Evolutionary conservation across 768 basidiomycete species (phyloP).

Genomic region (Leccinum subtestaceum): DNA sequence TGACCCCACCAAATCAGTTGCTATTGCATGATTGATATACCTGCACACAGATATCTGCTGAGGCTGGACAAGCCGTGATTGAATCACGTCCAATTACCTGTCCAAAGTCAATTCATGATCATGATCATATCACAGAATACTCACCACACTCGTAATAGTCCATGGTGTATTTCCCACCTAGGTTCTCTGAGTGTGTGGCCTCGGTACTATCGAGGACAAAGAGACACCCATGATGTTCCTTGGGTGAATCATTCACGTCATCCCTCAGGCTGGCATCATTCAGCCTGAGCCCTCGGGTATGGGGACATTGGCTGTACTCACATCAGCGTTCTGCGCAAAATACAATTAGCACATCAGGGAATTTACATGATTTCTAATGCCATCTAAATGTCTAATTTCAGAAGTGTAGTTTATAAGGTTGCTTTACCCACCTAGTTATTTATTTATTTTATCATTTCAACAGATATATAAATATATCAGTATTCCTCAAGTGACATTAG

Average conservation of each 20-base stretch:
- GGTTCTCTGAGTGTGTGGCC: constrained; percentile 33
- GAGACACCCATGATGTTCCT: constrained; percentile 43
- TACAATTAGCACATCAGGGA: constrained; percentile 3
- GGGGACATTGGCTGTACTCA: constrained; percentile 23
- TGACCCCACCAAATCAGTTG: too few relatives aligned
- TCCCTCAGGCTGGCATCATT: constrained; percentile 39
- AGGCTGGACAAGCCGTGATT: background rate
- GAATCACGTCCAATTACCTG: constrained; percentile 78
- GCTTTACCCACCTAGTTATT: too few relatives aligned
- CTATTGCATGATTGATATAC: too few relatives aligned
- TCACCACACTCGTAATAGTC: constrained; percentile 52
- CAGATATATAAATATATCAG: too few relatives aligned
- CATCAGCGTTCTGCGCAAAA: constrained; percentile 42
- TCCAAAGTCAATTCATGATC: constrained; percentile 7
- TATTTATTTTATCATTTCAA: too few relatives aligned
- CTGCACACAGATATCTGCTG: too few relatives aligned
- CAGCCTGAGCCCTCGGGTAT: background rate
- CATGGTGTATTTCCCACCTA: constrained; percentile 46
- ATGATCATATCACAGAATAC: constrained; percentile 13
- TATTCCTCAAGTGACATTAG: too few relatives aligned
- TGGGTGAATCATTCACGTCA: constrained; percentile 37
- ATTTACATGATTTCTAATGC: too few relatives aligned
- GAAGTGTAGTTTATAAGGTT: too few relatives aligned
- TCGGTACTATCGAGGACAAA: constrained; percentile 67
- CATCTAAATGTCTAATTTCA: too few relatives aligned